Conservation (phyloP, 306 rosid genomes). For the Rosa multiflora region DNA sequence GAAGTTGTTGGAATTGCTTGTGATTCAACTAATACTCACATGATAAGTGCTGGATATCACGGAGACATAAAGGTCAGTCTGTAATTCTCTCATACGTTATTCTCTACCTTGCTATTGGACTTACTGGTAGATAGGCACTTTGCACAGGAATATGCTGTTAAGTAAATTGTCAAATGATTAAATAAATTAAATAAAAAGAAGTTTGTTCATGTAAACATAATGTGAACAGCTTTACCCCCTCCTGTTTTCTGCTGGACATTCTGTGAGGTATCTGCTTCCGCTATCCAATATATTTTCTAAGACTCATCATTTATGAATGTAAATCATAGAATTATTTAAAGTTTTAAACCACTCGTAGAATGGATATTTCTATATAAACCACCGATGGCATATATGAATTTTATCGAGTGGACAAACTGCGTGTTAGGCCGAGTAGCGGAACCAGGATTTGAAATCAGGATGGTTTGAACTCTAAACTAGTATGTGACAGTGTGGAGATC, state of each 20-base stretch:
- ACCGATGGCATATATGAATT: neutral
- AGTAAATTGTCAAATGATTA: neutral
- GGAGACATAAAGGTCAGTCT: conserved; percentile 84
- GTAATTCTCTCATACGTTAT: neutral
- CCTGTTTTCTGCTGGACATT: neutral
- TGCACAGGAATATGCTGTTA: neutral
- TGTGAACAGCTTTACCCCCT: neutral
- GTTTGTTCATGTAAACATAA: neutral
- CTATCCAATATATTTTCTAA: neutral
- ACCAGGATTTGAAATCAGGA: neutral
- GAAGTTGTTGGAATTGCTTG: conserved; percentile 95
- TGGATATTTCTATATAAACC: neutral
- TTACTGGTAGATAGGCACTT: neutral
- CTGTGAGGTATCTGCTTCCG: neutral
- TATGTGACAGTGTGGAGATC: neutral
- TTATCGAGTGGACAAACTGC: neutral
- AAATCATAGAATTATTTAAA: neutral
- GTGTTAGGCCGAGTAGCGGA: neutral
- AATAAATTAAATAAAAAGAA: neutral
- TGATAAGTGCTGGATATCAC: conserved; percentile 87
- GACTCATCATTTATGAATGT: neutral
- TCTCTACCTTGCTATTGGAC: neutral
- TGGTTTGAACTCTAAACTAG: neutral
- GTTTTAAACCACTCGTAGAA: neutral
- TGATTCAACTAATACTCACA: conserved; percentile 84